phyloP scores from a whole-genome alignment of 768 basidiomycete species.

The Serendipita sp. region DNA sequence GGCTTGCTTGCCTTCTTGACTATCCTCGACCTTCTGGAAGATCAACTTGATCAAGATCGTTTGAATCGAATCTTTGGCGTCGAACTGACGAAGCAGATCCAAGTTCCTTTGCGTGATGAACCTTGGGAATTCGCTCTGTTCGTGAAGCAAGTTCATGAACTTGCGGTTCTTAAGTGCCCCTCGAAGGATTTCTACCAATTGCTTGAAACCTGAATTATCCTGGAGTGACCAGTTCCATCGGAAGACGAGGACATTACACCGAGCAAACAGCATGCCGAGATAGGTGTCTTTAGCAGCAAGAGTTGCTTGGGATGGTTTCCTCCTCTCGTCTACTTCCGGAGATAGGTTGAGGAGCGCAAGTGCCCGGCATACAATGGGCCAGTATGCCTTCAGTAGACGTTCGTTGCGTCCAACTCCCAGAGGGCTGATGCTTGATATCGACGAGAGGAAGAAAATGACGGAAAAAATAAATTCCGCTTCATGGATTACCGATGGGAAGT shows the following conservation, averaged over 20 bases:
- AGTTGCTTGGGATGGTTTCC: neutral
- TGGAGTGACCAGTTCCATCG: neutral
- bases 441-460: neutral
- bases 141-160: conserved; percentile 5
- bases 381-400: neutral
- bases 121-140: conserved; percentile 1
- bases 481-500: neutral
- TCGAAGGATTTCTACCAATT: neutral
- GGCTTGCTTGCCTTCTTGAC: neutral
- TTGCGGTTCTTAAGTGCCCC: neutral
- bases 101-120: conserved; percentile 1
- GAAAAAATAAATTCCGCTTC: conserved; percentile 3
- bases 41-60: conserved; percentile 2
- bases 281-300: neutral
- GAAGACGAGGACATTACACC: neutral
- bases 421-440: neutral
- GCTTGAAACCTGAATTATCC: neutral
- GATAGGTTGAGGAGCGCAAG: neutral
- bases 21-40: neutral
- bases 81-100: neutral
- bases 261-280: neutral
- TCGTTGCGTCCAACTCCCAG: neutral
- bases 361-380: neutral
- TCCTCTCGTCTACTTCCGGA: neutral
- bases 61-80: conserved; percentile 2